Base-by-base conservation (phyloP, 495 filamentous ascomycete genomes). In the Penicillium chermesinum region DNA sequence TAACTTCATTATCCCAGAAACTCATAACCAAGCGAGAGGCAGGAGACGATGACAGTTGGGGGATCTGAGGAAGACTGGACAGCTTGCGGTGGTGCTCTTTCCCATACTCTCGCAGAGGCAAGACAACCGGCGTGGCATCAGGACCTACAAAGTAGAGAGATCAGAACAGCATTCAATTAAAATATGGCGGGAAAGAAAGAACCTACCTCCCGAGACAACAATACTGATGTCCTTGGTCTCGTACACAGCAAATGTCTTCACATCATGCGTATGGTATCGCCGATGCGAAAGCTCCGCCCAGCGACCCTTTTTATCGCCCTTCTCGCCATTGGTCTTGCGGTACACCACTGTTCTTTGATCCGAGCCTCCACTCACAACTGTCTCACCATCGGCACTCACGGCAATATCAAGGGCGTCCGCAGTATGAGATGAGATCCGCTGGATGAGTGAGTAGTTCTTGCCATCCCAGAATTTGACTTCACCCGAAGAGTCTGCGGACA, bases 391-490 rank as follows among this genome's bases (percentile, higher is more conserved):
- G 12, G 74, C 71, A 55, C 84, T 91, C 9, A 85, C 78, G 1
- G 86, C 84, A 4, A 99, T 69, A 61, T 89, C 88, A 50, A 99
- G 68, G 19, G 93, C 80, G 72, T 99, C 93, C n/a, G 91, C 87
- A 38, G 85, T 80, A 54, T 97, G 93, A 14, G 84, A 78, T 58
- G 88, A 80, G 41, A 97, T 78, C 41, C 91, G 78, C 62, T 97
- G 93, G 20, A 82, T 72, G 32, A 95, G 82, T 3, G 89, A 85
- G 56, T 91, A 94, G 41, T 84, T 94, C 71, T 85, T 91, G 30
- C 87, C 88, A 65, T 96, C 89, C 86, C 88, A 97, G 63, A 97
- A 89, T 43, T 85, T 81, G 8, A 99, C 73, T 59, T 95, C 88
- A 22, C 93, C 93, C 8, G 88, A 89, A 14, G 93, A 97, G 66